Base-by-base conservation (phyloP, 2,329 filamentous ascomycete genomes). In the Xylaria sp. region DNA sequence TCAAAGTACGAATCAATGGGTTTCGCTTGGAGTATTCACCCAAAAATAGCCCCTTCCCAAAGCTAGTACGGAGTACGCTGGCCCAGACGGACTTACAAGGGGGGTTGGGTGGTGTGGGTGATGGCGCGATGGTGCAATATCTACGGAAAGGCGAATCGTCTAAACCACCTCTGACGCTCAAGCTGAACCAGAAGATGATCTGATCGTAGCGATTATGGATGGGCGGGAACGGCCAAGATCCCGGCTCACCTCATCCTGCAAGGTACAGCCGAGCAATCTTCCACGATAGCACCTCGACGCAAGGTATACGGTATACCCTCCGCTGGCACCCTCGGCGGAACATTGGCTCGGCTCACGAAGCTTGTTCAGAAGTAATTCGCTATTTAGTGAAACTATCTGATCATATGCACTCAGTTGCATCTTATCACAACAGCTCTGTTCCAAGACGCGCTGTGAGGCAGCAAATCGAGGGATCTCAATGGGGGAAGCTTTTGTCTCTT, bases 191-290 rank as follows among this genome's bases (percentile, higher is more conserved):
- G 48, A 62, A 7, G 13, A 68, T 68, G 66, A 70, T 66, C 54
- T 71, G 63, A 66, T 66, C 58, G 34, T 61, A 55, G 31, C 23
- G 1, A 55, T 58, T 28, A n/a, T 66, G 63, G 67, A 57, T 63
- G 54, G 59, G 50, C 63, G 63, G 63, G 63, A 63, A 52, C 52
- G 31, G 67, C 37, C 64, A 59, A 69, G 63, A 69, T 67, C 58
- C 63, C 59, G 55, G 46, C 55, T 61, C 57, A 63, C 37, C 41
- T 52, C 65, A 67, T 63, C 48, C 65, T 70, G 69, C 65, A 68
- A 68, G 69, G 69, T 61, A 70, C 65, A 59, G 39, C 28, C 60
- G 65, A 58, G 50, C 37, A 37, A 52, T 41, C 28, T 55, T 37
- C 31, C 51, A 37, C 46, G 37, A 69, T 58, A 18, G 50, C 46